phyloP scores from a whole-genome alignment of 169 alveolate species.

The Perkinsus olseni region DNA sequence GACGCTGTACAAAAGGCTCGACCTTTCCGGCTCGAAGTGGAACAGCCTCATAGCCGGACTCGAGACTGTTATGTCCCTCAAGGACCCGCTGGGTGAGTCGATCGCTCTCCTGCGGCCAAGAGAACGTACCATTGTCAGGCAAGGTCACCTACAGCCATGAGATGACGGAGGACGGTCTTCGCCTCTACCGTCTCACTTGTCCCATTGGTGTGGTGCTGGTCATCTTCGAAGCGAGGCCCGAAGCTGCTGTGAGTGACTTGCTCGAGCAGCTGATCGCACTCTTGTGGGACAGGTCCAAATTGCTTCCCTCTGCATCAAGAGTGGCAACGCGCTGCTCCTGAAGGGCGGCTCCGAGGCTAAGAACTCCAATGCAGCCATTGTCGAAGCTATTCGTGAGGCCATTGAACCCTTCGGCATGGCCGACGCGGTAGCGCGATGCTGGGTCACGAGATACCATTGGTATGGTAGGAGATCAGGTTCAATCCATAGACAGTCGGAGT shows the following conservation, averaged over 20 bases:
- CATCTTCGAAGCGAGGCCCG: slow-evolving; percentile 55
- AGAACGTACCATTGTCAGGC: not conserved
- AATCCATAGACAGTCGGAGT: slow-evolving; percentile 41
- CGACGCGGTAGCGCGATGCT: not conserved
- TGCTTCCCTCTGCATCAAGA: slow-evolving; percentile 41
- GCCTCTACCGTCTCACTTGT: slow-evolving; percentile 40
- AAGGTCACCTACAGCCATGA: slow-evolving; percentile 16
- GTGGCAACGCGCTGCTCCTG: slow-evolving; percentile 42
- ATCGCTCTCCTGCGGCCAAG: too few species aligned
- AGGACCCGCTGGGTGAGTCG: slow-evolving; percentile 27
- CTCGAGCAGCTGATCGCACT: not conserved
- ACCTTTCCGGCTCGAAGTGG: not conserved
- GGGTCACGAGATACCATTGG: not conserved
- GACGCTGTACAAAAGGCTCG: not conserved
- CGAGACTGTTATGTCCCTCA: slow-evolving; percentile 21
- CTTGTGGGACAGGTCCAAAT: slow-evolving; percentile 29
- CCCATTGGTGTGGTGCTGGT: slow-evolving; percentile 47
- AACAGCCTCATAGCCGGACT: slow-evolving; percentile 6
- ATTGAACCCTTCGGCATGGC: not conserved
- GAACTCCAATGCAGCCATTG: slow-evolving; percentile 13
- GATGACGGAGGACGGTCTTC: slow-evolving; percentile 36
- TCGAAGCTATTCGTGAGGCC: not conserved
- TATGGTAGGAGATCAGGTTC: slow-evolving; percentile 12
- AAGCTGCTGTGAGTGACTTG: slow-evolving; percentile 20
- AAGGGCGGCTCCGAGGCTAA: slow-evolving; percentile 37